Conservation (phyloP, 2,329 filamentous ascomycete species). For the Cadophora luteo-olivacea region DNA sequence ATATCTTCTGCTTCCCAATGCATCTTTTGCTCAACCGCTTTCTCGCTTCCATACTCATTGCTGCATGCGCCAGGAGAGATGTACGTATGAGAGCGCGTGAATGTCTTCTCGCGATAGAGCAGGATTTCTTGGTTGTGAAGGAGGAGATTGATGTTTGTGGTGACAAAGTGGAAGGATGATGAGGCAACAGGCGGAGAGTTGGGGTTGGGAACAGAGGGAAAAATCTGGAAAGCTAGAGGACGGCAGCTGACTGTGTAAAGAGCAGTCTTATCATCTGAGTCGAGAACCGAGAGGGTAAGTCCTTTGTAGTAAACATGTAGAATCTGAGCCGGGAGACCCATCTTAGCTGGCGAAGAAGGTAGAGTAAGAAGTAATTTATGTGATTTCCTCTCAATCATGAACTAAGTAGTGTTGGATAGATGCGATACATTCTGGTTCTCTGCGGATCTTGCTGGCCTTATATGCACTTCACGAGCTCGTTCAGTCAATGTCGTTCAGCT, state of each 20-base stretch:
- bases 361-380: background rate
- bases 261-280: conserved; percentile 16
- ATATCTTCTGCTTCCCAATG: conserved; percentile 16
- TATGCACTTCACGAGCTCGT: background rate
- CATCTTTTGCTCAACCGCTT: background rate
- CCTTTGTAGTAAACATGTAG: conserved; percentile 19
- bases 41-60: background rate
- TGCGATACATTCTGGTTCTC: background rate
- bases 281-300: background rate
- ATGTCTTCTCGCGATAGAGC: conserved; percentile 60
- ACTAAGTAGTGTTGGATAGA: too few species aligned
- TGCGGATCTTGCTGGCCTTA: background rate
- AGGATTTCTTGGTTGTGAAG: conserved; percentile 68
- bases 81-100: conserved; percentile 14
- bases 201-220: background rate
- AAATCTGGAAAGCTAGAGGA: background rate
- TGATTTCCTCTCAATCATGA: too few species aligned
- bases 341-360: background rate
- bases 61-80: background rate
- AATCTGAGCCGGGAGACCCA: conserved; percentile 9
- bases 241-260: conserved; percentile 15
- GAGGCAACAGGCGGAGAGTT: conserved; percentile 34
- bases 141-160: conserved; percentile 66
- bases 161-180: conserved; percentile 52
- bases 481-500: background rate